Percentiles rank a stretch among this genome's conserved stretches.
Evolutionary conservation across 176 grass and related monocot species (phyloP).

Genomic region (Avena atlantica): DNA sequence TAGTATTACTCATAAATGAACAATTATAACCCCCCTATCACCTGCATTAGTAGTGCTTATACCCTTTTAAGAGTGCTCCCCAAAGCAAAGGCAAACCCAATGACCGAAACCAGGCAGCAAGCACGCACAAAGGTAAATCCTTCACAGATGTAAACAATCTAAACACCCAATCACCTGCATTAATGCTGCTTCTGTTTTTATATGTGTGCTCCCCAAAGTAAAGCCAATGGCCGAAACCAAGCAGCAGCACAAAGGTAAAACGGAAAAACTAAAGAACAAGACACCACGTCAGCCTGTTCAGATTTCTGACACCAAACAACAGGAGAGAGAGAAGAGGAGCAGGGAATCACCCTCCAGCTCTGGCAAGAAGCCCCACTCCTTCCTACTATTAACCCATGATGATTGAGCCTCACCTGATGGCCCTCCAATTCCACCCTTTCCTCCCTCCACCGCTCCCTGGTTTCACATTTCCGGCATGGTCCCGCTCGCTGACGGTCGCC

Average conservation of each 20-base stretch:
- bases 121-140: not conserved
- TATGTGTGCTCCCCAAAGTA: not conserved
- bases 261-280: not conserved
- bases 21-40: too few species aligned
- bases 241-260: not conserved
- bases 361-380: not conserved
- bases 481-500: not conserved
- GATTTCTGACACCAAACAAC: not conserved
- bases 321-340: too few species aligned
- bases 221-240: not conserved
- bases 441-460: conserved; percentile 18
- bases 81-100: not conserved
- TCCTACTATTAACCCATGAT: not conserved
- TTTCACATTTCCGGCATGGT: conserved; percentile 9
- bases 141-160: too few species aligned
- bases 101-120: not conserved
- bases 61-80: not conserved
- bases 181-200: not conserved
- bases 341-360: not conserved
- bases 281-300: not conserved
- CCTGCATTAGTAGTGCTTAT: too few species aligned
- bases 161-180: too few species aligned
- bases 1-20: too few species aligned
- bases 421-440: not conserved
- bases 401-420: not conserved